Conservation (phyloP, 106 monocot genomes). For the Dioscorea zingiberensis region DNA sequence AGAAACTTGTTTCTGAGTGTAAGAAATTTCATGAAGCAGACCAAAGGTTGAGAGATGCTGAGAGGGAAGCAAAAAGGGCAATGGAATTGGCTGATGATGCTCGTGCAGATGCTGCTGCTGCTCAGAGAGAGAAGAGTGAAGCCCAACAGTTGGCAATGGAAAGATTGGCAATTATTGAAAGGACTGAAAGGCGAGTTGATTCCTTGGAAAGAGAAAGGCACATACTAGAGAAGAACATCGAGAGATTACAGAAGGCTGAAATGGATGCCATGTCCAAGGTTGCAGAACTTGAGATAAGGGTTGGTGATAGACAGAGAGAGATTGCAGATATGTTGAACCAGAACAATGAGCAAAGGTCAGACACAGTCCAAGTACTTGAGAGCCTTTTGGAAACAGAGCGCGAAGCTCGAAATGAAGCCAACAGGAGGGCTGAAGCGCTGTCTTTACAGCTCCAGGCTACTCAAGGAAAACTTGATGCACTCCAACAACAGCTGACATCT, state of each 20-base stretch:
- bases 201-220: slow-evolving; percentile 52
- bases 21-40: slow-evolving; percentile 78
- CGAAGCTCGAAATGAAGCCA: slow-evolving; percentile 68
- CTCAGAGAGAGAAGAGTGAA: slow-evolving; percentile 82
- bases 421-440: slow-evolving; percentile 67
- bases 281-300: slow-evolving; percentile 46
- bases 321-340: slow-evolving; percentile 71
- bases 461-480: slow-evolving; percentile 73
- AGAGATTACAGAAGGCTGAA: slow-evolving; percentile 41
- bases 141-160: slow-evolving; percentile 72
- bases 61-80: slow-evolving; percentile 69
- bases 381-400: slow-evolving; percentile 76
- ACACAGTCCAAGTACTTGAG: slow-evolving; percentile 90
- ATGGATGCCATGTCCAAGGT: slow-evolving; percentile 55
- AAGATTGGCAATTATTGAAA: slow-evolving; percentile 61
- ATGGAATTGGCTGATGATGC: slow-evolving; percentile 71
- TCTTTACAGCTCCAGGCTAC: slow-evolving; percentile 90
- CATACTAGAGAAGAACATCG: slow-evolving; percentile 44
- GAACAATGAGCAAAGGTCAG: slow-evolving; percentile 92
- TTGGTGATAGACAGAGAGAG: slow-evolving; percentile 79
- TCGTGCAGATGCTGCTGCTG: slow-evolving; percentile 50
- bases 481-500: slow-evolving; percentile 77
- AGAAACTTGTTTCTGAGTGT: slow-evolving; percentile 69
- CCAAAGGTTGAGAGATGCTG: slow-evolving; percentile 61
- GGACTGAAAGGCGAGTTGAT: slow-evolving; percentile 63